phyloP scores from a whole-genome alignment of 345 rosid species.

The Populus deltoides region DNA sequence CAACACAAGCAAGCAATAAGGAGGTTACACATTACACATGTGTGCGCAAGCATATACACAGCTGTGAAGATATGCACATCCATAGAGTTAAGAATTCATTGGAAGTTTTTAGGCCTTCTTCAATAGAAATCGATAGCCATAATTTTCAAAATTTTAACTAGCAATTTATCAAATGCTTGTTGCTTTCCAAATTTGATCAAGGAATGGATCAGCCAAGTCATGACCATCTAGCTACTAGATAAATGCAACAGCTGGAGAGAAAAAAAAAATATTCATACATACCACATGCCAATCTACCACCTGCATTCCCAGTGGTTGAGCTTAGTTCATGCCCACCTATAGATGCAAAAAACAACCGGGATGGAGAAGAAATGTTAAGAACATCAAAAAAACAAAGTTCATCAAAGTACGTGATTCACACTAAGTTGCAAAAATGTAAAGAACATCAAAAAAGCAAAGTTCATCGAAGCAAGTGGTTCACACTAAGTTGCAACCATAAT shows the following conservation, averaged over 20 bases:
- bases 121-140: not conserved
- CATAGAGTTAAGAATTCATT: not conserved
- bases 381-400: not conserved
- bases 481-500: not conserved
- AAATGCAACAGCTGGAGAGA: not conserved
- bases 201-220: not conserved
- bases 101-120: not conserved
- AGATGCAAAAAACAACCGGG: constrained; percentile 22
- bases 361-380: constrained; percentile 19
- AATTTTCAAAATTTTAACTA: not conserved
- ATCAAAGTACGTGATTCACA: constrained; percentile 29
- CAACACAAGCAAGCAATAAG: constrained; percentile 4
- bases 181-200: constrained; percentile 37
- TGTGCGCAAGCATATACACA: not conserved
- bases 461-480: not conserved
- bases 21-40: not conserved
- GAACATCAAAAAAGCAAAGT: not conserved
- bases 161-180: not conserved
- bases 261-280: constrained; percentile 18
- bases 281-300: constrained; percentile 99
- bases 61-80: not conserved
- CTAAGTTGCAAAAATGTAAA: constrained; percentile 18
- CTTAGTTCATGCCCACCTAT: constrained; percentile 98
- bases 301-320: constrained; percentile 91
- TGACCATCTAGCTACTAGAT: not conserved